These are phyloP conservation scores for Dryas drummondii DNA, from an alignment of 306 rosid species.

Conservation along the genomic window DNA sequence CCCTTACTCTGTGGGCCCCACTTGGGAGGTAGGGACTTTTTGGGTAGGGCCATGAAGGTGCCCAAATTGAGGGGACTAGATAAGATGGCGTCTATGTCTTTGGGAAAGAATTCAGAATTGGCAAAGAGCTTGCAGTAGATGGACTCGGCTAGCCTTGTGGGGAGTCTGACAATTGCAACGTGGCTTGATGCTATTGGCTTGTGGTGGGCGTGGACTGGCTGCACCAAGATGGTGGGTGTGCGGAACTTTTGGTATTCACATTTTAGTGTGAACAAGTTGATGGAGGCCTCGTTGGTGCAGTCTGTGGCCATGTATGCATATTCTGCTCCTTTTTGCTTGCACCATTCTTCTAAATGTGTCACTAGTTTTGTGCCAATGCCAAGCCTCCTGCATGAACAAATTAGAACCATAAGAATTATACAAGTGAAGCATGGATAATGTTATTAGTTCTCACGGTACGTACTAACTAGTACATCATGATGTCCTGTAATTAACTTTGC, in stretches of 20 bases:
- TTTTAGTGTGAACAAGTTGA: constrained; percentile 74
- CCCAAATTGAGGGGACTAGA: constrained; percentile 69
- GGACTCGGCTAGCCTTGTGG: constrained; percentile 36
- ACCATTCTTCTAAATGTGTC: constrained; percentile 70
- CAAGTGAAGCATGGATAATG: no score
- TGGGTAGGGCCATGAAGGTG: constrained; percentile 82
- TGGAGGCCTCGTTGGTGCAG: constrained; percentile 77
- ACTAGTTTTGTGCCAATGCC: constrained; percentile 84
- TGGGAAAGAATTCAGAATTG: constrained; percentile 69
- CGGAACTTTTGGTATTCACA: constrained; percentile 73
- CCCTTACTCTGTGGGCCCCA: constrained; percentile 48
- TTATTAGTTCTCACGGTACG: no score
- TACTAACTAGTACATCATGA: no score
- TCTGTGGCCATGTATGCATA: constrained; percentile 90
- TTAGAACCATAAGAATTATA: not conserved
- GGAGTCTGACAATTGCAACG: constrained; percentile 41
- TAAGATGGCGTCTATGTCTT: constrained; percentile 59
- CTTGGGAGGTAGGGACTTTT: constrained; percentile 32
- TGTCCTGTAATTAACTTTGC: no score
- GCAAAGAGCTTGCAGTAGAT: constrained; percentile 54
- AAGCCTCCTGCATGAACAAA: constrained; percentile 57
- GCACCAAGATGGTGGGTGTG: constrained; percentile 66
- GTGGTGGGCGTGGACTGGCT: constrained; percentile 85
- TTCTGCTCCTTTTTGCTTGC: constrained; percentile 70
- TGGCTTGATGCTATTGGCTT: constrained; percentile 43